Evolutionary conservation across 2,329 filamentous ascomycete species (phyloP).

Genomic region (Aureobasidium sp.): DNA sequence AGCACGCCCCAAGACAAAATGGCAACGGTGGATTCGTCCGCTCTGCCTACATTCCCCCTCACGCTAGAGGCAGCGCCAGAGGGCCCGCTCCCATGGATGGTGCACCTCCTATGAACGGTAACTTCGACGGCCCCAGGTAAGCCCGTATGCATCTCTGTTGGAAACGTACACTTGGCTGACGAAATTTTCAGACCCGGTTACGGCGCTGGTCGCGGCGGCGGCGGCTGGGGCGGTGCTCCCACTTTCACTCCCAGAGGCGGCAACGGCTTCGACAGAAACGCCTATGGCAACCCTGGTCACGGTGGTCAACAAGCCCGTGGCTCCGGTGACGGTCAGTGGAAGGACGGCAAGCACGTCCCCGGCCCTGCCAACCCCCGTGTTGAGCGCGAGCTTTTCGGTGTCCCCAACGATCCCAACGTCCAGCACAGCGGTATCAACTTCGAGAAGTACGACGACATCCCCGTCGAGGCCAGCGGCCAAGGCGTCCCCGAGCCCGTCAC

Average conservation of each 20-base stretch:
- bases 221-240: constrained; percentile 44
- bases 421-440: constrained; percentile 99
- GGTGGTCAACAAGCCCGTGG: constrained; percentile 56
- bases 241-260: constrained; percentile 46
- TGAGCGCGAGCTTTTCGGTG: constrained; percentile 93
- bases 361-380: constrained; percentile 80
- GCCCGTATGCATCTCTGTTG: not conserved
- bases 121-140: constrained; percentile 44
- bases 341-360: constrained; percentile 90
- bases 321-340: constrained; percentile 93
- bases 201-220: constrained; percentile 28
- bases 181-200: constrained; percentile 30
- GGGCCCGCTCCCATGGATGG: constrained; percentile 32
- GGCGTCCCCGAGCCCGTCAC: constrained; percentile 88
- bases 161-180: constrained; percentile 17
- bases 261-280: constrained; percentile 51
- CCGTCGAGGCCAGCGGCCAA: constrained; percentile 90
- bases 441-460: constrained; percentile 99
- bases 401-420: constrained; percentile 84
- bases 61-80: constrained; percentile 56
- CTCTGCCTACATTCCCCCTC: constrained; percentile 76
- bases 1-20: constrained; percentile 46
- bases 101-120: constrained; percentile 35
- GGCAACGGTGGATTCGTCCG: constrained; percentile 40
- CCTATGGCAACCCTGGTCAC: constrained; percentile 50